Evolutionary conservation across 2,329 filamentous ascomycete genomes (phyloP).

Genomic region (Ceratocystiopsis sp.): DNA sequence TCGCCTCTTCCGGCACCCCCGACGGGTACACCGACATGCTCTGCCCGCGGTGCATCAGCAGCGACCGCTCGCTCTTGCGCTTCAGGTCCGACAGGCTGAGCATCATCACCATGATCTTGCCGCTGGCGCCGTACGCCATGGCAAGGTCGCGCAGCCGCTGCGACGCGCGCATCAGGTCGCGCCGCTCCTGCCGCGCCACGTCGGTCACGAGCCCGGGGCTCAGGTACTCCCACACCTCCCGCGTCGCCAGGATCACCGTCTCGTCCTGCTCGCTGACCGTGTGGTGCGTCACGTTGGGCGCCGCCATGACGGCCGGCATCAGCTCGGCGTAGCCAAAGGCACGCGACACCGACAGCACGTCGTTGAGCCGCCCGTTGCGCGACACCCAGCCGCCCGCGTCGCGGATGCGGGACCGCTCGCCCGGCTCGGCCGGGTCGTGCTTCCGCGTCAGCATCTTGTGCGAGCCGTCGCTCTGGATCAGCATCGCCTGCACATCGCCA

Average conservation of each 20-base stretch:
- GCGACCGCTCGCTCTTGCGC: slow-evolving; percentile 60
- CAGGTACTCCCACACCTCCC: slow-evolving; percentile 89
- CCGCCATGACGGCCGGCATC: slow-evolving; percentile 84
- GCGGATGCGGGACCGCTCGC: slow-evolving; percentile 74
- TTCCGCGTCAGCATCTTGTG: slow-evolving; percentile 74
- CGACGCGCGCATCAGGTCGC: slow-evolving; percentile 84
- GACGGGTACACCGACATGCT: slow-evolving; percentile 76
- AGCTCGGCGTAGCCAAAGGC: slow-evolving; percentile 90
- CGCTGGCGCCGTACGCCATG: slow-evolving; percentile 83
- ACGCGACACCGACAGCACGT: slow-evolving; percentile 75
- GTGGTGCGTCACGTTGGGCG: slow-evolving; percentile 64
- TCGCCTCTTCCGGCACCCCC: slow-evolving; percentile 50
- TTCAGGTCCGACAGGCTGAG: slow-evolving; percentile 84
- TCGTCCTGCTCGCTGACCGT: slow-evolving; percentile 79
- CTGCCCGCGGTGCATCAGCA: slow-evolving; percentile 48
- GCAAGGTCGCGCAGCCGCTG: slow-evolving; percentile 90
- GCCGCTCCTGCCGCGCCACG: slow-evolving; percentile 69
- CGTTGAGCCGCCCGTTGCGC: slow-evolving; percentile 83
- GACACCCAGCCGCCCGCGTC: slow-evolving; percentile 94
- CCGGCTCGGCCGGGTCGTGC: slow-evolving; percentile 78
- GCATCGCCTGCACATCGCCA: slow-evolving; percentile 86
- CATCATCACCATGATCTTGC: slow-evolving; percentile 99
- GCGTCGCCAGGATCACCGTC: slow-evolving; percentile 79
- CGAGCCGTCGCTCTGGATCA: slow-evolving; percentile 76
- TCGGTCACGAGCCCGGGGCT: slow-evolving; percentile 83